These are phyloP conservation scores for Amaranthus palmeri DNA, from an alignment of 148 eudicot species.

Conservation along the genomic window DNA sequence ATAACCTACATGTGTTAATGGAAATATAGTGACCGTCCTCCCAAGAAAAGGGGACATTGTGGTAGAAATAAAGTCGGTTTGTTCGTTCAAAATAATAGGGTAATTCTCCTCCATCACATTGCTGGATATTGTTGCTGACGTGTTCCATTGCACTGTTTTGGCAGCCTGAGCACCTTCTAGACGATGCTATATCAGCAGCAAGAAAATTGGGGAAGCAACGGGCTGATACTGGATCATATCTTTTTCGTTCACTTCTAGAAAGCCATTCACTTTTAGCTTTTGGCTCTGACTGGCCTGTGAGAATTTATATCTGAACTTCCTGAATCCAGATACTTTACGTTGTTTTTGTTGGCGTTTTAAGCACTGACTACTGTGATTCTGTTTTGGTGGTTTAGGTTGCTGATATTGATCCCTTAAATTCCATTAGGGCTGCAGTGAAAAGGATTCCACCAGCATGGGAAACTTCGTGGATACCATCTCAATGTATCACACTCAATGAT, in stretches of 20 bases:
- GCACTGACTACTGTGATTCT: neutral
- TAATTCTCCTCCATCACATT: neutral
- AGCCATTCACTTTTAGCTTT: constrained; percentile 64
- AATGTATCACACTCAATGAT: constrained; percentile 54
- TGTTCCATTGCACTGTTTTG: constrained; percentile 16
- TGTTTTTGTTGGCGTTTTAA: neutral
- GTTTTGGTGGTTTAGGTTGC: constrained; percentile 47
- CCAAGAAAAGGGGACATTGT: too few relatives aligned
- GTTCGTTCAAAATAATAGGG: neutral
- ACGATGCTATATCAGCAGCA: constrained; percentile 73
- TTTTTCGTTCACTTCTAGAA: constrained; percentile 58
- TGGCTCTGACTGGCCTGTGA: constrained; percentile 99
- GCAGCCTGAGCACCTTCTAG: constrained; percentile 92
- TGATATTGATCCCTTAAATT: constrained; percentile 78
- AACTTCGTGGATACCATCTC: constrained; percentile 77
- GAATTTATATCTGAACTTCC: constrained; percentile 18
- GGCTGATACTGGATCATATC: constrained; percentile 73
- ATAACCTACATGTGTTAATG: too few relatives aligned
- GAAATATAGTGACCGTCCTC: too few relatives aligned
- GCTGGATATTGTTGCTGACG: neutral
- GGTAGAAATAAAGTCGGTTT: too few relatives aligned
- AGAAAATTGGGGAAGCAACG: constrained; percentile 79
- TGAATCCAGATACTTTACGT: neutral
- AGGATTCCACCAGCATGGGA: constrained; percentile 75
- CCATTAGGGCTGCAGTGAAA: constrained; percentile 70